Conservation (phyloP, 2,329 filamentous ascomycete species). For the Sporothrix sp. region DNA sequence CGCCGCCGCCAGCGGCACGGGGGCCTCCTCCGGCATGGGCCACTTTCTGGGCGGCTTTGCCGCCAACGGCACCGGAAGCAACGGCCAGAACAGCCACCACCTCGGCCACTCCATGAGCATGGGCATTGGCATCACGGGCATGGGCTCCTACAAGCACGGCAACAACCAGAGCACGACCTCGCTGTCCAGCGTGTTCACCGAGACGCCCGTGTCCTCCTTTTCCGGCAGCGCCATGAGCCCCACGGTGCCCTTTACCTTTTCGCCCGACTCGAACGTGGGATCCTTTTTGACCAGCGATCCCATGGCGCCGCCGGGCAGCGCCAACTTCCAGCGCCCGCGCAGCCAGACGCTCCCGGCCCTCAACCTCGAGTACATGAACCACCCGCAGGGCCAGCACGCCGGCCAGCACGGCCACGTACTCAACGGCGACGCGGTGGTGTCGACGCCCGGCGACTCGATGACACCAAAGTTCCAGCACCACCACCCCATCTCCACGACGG, state of each 20-base stretch:
- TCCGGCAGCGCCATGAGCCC: slow-evolving; percentile 65
- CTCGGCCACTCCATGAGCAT: slow-evolving; percentile 4
- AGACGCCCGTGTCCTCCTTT: slow-evolving; percentile 55
- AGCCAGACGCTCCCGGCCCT: slow-evolving; percentile 79
- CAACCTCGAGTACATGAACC: slow-evolving; percentile 49
- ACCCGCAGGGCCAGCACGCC: slow-evolving; percentile 25
- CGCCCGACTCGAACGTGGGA: slow-evolving; percentile 60
- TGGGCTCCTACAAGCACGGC: slow-evolving; percentile 45
- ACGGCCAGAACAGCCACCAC: not conserved
- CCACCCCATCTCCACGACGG: slow-evolving; percentile 38
- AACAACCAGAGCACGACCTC: slow-evolving; percentile 60
- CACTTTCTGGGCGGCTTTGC: too few relatives aligned
- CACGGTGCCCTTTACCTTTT: slow-evolving; percentile 63
- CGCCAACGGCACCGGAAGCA: slow-evolving; percentile 3
- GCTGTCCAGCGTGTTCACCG: slow-evolving; percentile 56
- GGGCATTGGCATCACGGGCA: slow-evolving; percentile 17
- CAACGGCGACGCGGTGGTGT: not conserved
- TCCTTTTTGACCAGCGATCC: slow-evolving; percentile 45
- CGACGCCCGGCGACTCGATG: slow-evolving; percentile 17
- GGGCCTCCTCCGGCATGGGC: not conserved
- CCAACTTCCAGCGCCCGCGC: slow-evolving; percentile 62
- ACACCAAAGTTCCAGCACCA: slow-evolving; percentile 50
- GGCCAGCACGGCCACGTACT: slow-evolving; percentile 27
- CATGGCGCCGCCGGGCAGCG: slow-evolving; percentile 28
- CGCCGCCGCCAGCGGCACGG: slow-evolving; percentile 32